Evolutionary conservation across 345 rosid genomes (phyloP).

Genomic region (Arabidopsis arenosa): DNA sequence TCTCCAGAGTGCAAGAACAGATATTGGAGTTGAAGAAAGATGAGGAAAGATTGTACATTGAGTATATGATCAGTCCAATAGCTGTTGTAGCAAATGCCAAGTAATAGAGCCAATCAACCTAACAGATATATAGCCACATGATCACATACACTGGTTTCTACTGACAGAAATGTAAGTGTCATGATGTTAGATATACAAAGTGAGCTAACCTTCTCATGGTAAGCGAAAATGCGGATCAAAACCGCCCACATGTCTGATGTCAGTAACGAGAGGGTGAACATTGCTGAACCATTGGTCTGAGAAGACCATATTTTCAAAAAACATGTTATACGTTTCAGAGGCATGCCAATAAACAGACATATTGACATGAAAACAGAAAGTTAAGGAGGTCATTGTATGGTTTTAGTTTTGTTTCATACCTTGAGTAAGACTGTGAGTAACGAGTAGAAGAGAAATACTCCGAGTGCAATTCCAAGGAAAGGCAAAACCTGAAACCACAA

Average conservation of each 20-base stretch:
- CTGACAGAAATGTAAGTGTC: not conserved
- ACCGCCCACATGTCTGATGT: conserved; percentile 98
- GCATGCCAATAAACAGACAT: not conserved
- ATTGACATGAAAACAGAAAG: no score
- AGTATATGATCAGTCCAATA: conserved; percentile 71
- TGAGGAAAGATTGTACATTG: conserved; percentile 52
- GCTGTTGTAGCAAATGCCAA: conserved; percentile 75
- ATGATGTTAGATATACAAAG: not conserved
- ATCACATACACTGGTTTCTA: no score
- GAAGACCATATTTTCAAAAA: not conserved
- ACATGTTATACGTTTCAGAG: not conserved
- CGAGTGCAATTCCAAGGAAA: no score
- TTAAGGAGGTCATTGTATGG: no score
- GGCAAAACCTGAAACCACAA: no score
- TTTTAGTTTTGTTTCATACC: no score
- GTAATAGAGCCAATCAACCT: conserved; percentile 87
- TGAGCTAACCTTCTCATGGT: conserved; percentile 76
- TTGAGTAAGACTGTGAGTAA: no score
- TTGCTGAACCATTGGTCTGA: conserved; percentile 81
- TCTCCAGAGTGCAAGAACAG: not conserved
- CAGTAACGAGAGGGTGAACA: conserved; percentile 86
- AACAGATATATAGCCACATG: no score
- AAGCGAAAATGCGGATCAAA: conserved; percentile 79
- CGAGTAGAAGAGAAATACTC: no score
- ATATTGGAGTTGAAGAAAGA: not conserved